phyloP scores from a whole-genome alignment of 106 monocot species.

The Apostasia shenzhenica region DNA sequence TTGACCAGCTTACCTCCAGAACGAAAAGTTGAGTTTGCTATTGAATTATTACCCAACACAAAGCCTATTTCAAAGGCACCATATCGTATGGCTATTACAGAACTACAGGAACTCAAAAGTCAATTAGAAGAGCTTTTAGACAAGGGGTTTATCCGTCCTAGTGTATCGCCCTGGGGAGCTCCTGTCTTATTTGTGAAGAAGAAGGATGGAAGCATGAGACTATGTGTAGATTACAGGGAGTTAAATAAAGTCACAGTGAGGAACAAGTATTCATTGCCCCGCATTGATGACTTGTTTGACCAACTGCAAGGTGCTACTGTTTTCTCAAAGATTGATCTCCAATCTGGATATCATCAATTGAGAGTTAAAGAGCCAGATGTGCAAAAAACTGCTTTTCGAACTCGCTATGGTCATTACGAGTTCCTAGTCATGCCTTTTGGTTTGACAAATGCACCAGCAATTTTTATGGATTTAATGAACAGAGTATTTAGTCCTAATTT shows the following conservation, averaged over 20 bases:
- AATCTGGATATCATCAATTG: background rate
- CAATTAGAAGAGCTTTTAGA: background rate
- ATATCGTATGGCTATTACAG: background rate
- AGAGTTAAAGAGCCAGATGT: background rate
- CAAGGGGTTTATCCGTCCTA: background rate
- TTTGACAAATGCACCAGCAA: background rate
- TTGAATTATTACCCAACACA: background rate
- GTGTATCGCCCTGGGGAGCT: background rate
- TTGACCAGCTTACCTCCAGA: background rate
- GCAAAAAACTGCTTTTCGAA: background rate
- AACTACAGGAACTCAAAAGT: background rate
- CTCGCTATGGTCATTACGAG: background rate
- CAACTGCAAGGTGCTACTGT: background rate
- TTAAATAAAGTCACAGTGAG: background rate
- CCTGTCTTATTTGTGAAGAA: slow-evolving; percentile 1
- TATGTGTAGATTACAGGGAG: background rate
- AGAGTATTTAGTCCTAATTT: no score
- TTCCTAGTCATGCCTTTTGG: no score
- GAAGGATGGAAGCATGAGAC: background rate
- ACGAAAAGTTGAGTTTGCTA: background rate
- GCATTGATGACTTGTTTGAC: background rate
- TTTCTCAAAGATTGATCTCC: background rate
- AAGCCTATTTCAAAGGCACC: background rate
- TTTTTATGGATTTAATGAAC: background rate
- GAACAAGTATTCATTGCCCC: background rate